Conservation (phyloP, 2,329 filamentous ascomycete species). For the Apiospora koreana region DNA sequence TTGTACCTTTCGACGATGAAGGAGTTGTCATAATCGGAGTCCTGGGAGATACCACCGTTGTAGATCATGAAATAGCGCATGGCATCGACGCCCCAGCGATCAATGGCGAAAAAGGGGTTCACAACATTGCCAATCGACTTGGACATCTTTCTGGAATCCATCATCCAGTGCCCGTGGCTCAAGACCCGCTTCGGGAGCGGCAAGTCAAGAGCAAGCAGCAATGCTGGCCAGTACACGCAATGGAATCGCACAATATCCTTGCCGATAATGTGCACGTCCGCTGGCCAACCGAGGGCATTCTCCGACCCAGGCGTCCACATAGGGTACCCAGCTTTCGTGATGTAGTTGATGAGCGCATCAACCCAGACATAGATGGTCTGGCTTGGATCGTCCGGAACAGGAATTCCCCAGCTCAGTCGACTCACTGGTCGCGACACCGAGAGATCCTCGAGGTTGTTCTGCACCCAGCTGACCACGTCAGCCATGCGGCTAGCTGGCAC, state of each 20-base stretch:
- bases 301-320: conserved; percentile 67
- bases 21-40: conserved; percentile 83
- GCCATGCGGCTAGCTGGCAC: conserved; percentile 71
- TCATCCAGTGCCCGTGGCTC: conserved; percentile 93
- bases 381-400: conserved; percentile 76
- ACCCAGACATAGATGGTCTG: conserved; percentile 99
- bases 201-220: conserved; percentile 84
- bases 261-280: conserved; percentile 87
- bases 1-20: conserved; percentile 76
- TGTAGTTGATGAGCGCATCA: conserved; percentile 92
- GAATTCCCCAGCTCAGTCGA: conserved; percentile 84
- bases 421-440: conserved; percentile 82
- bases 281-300: conserved; percentile 74
- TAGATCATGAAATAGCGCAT: conserved; percentile 88
- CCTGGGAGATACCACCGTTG: conserved; percentile 74
- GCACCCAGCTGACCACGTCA: conserved; percentile 78
- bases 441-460: conserved; percentile 78
- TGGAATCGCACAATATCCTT: conserved; percentile 98
- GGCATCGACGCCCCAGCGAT: conserved; percentile 83
- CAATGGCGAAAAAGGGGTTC: conserved; percentile 87
- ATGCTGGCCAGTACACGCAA: conserved; percentile 96
- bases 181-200: conserved; percentile 78
- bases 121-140: conserved; percentile 95
- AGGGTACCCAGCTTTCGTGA: conserved; percentile 85
- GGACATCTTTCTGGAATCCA: conserved; percentile 91